Percentiles rank a stretch among this genome's conserved stretches.
Conservation (phyloP, 2,329 filamentous ascomycete species). For the Macrophomina pseudophaseolina region DNA sequence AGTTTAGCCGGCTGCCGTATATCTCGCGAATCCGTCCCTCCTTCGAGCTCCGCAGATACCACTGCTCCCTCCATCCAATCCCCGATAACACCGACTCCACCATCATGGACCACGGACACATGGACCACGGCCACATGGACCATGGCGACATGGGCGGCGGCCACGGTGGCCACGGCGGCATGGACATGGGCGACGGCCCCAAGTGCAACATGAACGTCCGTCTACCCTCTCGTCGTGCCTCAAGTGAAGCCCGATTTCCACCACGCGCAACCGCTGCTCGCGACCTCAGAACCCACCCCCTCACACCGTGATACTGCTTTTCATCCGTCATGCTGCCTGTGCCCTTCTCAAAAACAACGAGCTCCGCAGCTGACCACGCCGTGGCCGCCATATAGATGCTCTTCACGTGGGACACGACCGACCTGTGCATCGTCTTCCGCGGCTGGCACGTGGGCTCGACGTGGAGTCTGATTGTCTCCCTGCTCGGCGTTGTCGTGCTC, state of each 20-base stretch:
- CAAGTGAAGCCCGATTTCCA: not conserved
- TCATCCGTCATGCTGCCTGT: not conserved
- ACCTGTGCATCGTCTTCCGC: slow-evolving; percentile 95
- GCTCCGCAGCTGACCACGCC: not conserved
- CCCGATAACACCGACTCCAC: slow-evolving; percentile 8
- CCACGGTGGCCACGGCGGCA: slow-evolving; percentile 48
- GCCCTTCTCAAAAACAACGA: not conserved
- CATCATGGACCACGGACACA: slow-evolving; percentile 24
- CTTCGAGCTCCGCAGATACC: not conserved
- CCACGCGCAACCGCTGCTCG: not conserved
- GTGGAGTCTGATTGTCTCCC: slow-evolving; percentile 76
- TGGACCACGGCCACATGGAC: slow-evolving; percentile 48
- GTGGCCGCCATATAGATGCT: slow-evolving; percentile 71
- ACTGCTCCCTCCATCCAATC: not conserved
- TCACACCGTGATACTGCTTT: not conserved
- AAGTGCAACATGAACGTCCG: slow-evolving; percentile 92
- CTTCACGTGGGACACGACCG: slow-evolving; percentile 92
- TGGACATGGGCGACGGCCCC: slow-evolving; percentile 46
- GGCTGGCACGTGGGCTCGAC: slow-evolving; percentile 85
- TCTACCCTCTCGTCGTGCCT: slow-evolving; percentile 23
- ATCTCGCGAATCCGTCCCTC: not conserved
- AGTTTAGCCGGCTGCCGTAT: not conserved
- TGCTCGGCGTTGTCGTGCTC: slow-evolving; percentile 80
- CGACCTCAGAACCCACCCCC: not conserved
- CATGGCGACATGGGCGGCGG: slow-evolving; percentile 63